phyloP scores from a whole-genome alignment of 768 basidiomycete genomes.

The Collybiopsis confluens region DNA sequence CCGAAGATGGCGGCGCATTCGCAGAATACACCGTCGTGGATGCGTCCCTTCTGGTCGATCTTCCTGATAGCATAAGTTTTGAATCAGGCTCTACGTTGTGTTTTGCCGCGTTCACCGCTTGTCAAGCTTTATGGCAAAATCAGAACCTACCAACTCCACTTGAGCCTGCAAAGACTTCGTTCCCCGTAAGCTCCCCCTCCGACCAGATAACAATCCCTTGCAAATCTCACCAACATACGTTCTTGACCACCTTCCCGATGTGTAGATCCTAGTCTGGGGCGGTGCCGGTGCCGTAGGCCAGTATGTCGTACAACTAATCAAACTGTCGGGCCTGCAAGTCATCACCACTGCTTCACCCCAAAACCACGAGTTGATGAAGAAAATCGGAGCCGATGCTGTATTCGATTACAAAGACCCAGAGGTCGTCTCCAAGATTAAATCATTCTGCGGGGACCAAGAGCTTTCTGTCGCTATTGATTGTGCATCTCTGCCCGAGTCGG shows the following conservation, averaged over 20 bases:
- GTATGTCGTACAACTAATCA: constrained; percentile 35
- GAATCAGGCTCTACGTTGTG: constrained; percentile 14
- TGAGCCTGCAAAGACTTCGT: constrained; percentile 9
- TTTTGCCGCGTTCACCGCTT: constrained; percentile 15
- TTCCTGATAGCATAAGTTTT: constrained; percentile 12
- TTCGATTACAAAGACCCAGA: constrained; percentile 29
- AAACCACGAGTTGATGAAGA: constrained; percentile 31
- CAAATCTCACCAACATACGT: too few relatives aligned
- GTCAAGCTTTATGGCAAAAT: constrained; percentile 15
- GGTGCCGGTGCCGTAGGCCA: constrained; percentile 22
- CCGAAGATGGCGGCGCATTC: constrained; percentile 7
- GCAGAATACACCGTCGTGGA: constrained; percentile 18
- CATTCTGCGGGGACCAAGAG: constrained; percentile 12
- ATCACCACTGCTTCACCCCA: constrained; percentile 35
- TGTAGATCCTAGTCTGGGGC: constrained; percentile 11
- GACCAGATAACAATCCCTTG: not conserved
- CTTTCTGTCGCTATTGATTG: constrained; percentile 19
- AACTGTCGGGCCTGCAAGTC: constrained; percentile 33
- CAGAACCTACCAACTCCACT: constrained; percentile 13
- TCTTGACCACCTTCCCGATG: too few relatives aligned
- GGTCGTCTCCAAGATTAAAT: constrained; percentile 19
- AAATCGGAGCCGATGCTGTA: constrained; percentile 35
- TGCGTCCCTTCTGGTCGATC: constrained; percentile 11
- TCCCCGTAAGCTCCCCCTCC: constrained; percentile 8
- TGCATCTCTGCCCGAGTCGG: constrained; percentile 14